Evolutionary conservation across 805 yeast species (phyloP).

Genomic region (Yarrowia keelungensis): DNA sequence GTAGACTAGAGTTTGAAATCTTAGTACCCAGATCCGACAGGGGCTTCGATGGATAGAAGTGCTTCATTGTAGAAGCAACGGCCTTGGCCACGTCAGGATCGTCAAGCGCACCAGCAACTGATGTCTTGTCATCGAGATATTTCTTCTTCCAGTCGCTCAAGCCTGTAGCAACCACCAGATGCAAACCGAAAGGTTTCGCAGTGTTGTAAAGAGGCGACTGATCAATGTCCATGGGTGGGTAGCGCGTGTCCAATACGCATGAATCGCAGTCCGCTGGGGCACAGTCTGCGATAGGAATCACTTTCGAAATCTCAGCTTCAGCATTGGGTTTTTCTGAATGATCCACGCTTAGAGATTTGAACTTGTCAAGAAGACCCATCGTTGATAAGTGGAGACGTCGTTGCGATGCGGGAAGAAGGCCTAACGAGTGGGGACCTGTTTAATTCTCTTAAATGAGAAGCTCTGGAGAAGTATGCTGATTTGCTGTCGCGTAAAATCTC

Average conservation of each 20-base stretch:
- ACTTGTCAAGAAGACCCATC: constrained; percentile 20
- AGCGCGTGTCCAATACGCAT: constrained; percentile 57
- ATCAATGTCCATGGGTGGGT: constrained; percentile 58
- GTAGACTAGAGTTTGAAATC: constrained; percentile 62
- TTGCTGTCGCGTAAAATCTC: too few species aligned
- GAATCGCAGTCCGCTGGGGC: constrained; percentile 58
- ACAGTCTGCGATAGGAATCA: constrained; percentile 58
- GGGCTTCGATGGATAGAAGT: constrained; percentile 5
- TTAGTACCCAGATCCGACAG: constrained; percentile 49
- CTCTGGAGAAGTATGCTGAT: too few species aligned
- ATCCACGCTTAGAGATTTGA: constrained; percentile 14
- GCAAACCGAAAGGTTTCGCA: constrained; percentile 72
- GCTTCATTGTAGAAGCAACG: constrained; percentile 31
- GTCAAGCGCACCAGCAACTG: constrained; percentile 57
- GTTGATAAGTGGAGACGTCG: neutral
- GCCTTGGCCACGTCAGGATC: constrained; percentile 41
- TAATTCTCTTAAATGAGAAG: too few species aligned
- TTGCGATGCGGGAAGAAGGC: too few species aligned
- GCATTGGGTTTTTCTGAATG: constrained; percentile 1
- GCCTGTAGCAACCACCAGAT: constrained; percentile 83
- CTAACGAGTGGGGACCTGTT: too few species aligned
- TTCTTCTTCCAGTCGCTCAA: constrained; percentile 84
- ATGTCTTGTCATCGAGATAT: constrained; percentile 59
- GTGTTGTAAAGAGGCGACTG: constrained; percentile 68
- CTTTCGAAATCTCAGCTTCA: constrained; percentile 47